Percentiles rank a stretch among this genome's conserved stretches.
Conservation (phyloP, 2,329 filamentous ascomycete species). For the Colletotrichum sp. region DNA sequence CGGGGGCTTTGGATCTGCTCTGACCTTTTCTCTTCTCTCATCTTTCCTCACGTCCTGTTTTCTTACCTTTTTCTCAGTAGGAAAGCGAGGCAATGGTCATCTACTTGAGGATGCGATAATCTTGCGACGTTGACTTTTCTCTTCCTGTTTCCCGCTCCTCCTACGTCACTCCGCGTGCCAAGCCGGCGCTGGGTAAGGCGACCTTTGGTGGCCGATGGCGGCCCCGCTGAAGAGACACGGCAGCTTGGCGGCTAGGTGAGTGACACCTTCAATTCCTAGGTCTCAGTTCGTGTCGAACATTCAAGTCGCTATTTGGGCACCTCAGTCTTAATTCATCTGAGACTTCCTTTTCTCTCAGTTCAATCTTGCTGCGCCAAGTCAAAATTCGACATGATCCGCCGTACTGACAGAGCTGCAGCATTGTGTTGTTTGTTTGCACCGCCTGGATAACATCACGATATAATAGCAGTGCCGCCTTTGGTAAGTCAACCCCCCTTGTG, state of each 20-base stretch:
- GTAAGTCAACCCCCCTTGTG: constrained; percentile 25
- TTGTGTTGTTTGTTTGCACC: constrained; percentile 4
- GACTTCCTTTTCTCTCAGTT: too few species aligned
- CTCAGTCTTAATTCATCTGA: not conserved
- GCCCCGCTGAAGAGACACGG: constrained; percentile 19
- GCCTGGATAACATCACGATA: constrained; percentile 34
- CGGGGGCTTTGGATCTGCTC: not conserved
- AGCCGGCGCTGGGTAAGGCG: not conserved
- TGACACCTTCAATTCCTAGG: not conserved
- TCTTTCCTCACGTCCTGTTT: not conserved
- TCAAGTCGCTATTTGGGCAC: not conserved
- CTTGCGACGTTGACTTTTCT: not conserved
- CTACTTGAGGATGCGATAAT: not conserved
- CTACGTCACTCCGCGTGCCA: constrained; percentile 2
- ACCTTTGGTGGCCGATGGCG: constrained; percentile 5
- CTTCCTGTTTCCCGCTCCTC: not conserved
- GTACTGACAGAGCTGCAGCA: not conserved
- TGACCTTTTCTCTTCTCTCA: not conserved
- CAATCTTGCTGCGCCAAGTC: too few species aligned
- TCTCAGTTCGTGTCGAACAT: not conserved
- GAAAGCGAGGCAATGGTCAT: not conserved
- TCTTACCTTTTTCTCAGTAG: not conserved
- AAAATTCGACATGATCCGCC: not conserved
- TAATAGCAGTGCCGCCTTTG: constrained; percentile 39
- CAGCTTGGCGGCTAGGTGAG: constrained; percentile 20